These are phyloP conservation scores for Pyrus bretschneideri DNA, from an alignment of 306 rosid species.

Conservation along the genomic window DNA sequence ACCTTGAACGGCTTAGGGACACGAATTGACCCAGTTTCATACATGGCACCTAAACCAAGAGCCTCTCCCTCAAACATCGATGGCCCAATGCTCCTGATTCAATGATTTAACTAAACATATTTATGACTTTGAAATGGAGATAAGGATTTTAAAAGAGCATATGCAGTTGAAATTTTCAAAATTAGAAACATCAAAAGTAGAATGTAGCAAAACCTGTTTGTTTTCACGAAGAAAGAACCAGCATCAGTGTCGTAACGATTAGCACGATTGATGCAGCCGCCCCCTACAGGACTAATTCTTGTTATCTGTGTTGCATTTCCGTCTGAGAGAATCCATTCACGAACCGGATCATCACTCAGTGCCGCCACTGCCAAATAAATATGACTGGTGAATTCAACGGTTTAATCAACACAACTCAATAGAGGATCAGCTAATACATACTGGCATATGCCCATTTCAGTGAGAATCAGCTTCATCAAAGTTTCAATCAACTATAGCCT, in stretches of 20 bases:
- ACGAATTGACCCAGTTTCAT: conserved; percentile 56
- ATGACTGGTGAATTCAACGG: neutral
- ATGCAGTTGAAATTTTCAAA: too few relatives aligned
- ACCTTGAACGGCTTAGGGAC: conserved; percentile 96
- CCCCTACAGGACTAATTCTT: conserved; percentile 72
- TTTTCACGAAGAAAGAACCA: conserved; percentile 86
- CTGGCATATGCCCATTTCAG: neutral
- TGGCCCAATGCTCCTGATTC: conserved; percentile 80
- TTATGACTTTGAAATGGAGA: neutral
- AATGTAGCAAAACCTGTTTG: conserved; percentile 56
- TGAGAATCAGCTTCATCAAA: neutral
- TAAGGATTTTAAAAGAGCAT: too few relatives aligned
- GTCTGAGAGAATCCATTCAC: conserved; percentile 81
- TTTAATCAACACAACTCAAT: neutral
- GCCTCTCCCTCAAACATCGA: conserved; percentile 97
- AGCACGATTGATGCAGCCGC: conserved; percentile 87
- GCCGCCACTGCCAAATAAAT: conserved; percentile 46
- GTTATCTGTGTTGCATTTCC: conserved; percentile 77
- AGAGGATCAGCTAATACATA: neutral
- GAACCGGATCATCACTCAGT: conserved; percentile 74
- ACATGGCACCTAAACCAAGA: conserved; percentile 90
- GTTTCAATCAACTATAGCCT: neutral
- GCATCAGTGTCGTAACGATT: conserved; percentile 75
- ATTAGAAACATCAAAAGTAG: conserved; percentile 3
- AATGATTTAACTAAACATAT: conserved; percentile 24